Evolutionary conservation across 495 filamentous ascomycete species (phyloP).

Genomic region (Ramalina intermedia): DNA sequence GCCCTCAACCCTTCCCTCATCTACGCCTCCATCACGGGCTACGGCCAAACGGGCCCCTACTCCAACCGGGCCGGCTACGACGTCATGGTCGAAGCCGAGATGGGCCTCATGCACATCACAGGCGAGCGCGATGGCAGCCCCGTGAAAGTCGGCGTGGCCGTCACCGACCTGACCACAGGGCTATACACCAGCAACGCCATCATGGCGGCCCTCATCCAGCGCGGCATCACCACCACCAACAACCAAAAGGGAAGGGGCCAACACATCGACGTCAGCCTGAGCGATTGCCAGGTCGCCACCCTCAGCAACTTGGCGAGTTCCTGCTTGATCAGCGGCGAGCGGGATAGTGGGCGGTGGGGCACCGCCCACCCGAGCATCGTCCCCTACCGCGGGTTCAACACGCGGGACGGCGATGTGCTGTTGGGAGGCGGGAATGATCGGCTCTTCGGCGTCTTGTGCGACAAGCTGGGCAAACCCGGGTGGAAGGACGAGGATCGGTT

Average conservation of each 20-base stretch:
- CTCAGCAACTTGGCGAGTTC: conserved; percentile 88
- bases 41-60: conserved; percentile 89
- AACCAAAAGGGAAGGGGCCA: conserved; percentile 56
- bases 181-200: conserved; percentile 95
- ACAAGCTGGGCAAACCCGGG: conserved; percentile 58
- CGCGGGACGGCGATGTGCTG: conserved; percentile 81
- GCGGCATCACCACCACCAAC: conserved; percentile 22
- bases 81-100: conserved; percentile 98
- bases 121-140: conserved; percentile 75
- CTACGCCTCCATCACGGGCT: conserved; percentile 58
- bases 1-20: conserved; percentile 64
- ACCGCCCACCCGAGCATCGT: conserved; percentile 97
- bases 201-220: conserved; percentile 77
- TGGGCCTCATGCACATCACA: conserved; percentile 97
- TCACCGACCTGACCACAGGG: conserved; percentile 90
- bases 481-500: conserved; percentile 70
- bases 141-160: conserved; percentile 93
- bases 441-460: conserved; percentile 75
- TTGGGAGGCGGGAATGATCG: conserved; percentile 90
- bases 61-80: conserved; percentile 84
- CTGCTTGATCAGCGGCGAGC: conserved; percentile 74
- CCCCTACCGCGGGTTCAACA: conserved; percentile 83
- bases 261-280: conserved; percentile 81
- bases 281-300: conserved; percentile 89
- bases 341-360: conserved; percentile 81